Evolutionary conservation across 2,329 filamentous ascomycete genomes (phyloP).

Genomic region (Aspergillus calidoustus): DNA sequence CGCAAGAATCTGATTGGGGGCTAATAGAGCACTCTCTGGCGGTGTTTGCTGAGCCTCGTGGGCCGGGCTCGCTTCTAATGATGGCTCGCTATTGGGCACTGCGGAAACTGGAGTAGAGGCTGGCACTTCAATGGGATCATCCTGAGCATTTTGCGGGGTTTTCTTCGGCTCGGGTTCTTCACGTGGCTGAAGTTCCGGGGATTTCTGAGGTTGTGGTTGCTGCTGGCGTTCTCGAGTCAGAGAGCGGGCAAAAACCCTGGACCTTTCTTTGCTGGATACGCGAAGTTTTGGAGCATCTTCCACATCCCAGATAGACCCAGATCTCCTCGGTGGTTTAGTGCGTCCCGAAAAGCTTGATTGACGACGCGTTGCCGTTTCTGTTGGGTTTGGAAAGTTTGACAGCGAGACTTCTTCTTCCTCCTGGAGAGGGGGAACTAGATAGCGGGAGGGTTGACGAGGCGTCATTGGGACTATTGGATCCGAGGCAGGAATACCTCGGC

Average conservation of each 20-base stretch:
- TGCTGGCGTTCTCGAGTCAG: slow-evolving; percentile 5
- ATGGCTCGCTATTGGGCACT: slow-evolving; percentile 16
- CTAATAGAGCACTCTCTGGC: slow-evolving; percentile 35
- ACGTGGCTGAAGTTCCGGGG: background rate
- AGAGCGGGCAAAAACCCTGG: slow-evolving; percentile 17
- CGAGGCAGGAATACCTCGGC: slow-evolving; percentile 35
- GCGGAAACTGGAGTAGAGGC: slow-evolving; percentile 20
- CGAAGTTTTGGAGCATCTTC: slow-evolving; percentile 38
- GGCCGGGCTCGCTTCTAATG: slow-evolving; percentile 9
- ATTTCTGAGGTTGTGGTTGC: background rate
- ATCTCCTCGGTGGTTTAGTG: slow-evolving; percentile 28
- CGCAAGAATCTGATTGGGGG: slow-evolving; percentile 61
- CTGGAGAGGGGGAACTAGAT: slow-evolving; percentile 21
- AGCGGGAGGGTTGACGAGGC: slow-evolving; percentile 26
- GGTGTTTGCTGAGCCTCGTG: slow-evolving; percentile 8
- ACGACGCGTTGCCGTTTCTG: slow-evolving; percentile 20
- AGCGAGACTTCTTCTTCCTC: slow-evolving; percentile 17
- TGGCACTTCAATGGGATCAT: slow-evolving; percentile 18
- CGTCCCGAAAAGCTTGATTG: slow-evolving; percentile 27
- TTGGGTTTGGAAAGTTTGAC: slow-evolving; percentile 21
- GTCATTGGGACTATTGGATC: slow-evolving; percentile 36
- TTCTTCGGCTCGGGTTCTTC: slow-evolving; percentile 1
- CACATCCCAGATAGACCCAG: slow-evolving; percentile 42
- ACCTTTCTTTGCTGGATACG: slow-evolving; percentile 24
- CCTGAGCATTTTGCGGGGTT: slow-evolving; percentile 12